Evolutionary conservation across 805 yeast species (phyloP).

Genomic region (Sporopachydermia lactativora): DNA sequence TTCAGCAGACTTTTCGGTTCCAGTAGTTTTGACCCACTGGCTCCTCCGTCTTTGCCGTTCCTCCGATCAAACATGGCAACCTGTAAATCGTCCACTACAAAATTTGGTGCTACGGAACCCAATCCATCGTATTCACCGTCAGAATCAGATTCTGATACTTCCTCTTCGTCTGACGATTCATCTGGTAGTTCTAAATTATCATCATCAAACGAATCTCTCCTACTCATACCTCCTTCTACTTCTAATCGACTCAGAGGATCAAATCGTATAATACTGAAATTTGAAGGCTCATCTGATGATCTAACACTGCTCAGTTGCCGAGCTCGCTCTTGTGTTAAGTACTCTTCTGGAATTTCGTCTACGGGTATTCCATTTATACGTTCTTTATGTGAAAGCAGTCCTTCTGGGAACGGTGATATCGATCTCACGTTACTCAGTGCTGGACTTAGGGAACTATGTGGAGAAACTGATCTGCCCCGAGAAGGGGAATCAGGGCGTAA

Average conservation of each 20-base stretch:
- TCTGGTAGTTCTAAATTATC: conserved; percentile 40
- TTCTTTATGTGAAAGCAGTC: not conserved
- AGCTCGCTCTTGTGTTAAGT: not conserved
- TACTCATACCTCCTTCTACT: not conserved
- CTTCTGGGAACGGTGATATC: not conserved
- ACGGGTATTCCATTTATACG: not conserved
- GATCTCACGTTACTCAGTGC: conserved; percentile 1
- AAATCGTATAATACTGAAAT: not conserved
- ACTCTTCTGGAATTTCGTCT: not conserved
- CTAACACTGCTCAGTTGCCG: not conserved
- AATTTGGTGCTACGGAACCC: conserved; percentile 30
- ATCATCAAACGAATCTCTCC: conserved; percentile 42
- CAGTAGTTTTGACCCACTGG: not conserved
- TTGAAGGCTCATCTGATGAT: not conserved
- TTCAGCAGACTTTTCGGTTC: conserved; percentile 21
- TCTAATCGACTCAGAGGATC: not conserved
- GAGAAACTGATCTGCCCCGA: not conserved
- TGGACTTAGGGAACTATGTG: not conserved
- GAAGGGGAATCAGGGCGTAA: not conserved
- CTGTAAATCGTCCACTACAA: conserved; percentile 27
- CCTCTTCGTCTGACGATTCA: conserved; percentile 24
- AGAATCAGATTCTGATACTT: conserved; percentile 10
- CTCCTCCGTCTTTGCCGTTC: conserved; percentile 17
- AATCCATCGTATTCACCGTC: conserved; percentile 16
- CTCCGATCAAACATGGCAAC: conserved; percentile 6